Percentiles rank a stretch among this genome's conserved stretches.
Conservation (phyloP, 495 filamentous ascomycete genomes). For the Xylaria palmicola region DNA sequence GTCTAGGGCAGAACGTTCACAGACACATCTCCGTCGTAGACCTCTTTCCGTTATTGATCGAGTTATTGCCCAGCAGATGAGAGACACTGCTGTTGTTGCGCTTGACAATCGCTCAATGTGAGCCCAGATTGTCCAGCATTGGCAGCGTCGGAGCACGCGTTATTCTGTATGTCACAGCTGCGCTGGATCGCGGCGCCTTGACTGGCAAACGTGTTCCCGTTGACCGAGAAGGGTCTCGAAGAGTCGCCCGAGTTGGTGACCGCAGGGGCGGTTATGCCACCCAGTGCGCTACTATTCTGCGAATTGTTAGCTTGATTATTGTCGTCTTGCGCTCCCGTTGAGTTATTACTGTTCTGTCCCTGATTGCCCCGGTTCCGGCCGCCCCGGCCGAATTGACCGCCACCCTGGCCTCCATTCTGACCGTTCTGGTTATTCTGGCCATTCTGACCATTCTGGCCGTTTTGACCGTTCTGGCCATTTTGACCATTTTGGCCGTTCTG, state of each 20-base stretch:
- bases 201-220: slow-evolving; percentile 51
- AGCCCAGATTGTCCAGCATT: slow-evolving; percentile 32
- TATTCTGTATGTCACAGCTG: slow-evolving; percentile 49
- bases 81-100: slow-evolving; percentile 32
- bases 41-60: background rate
- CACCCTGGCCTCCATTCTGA: slow-evolving; percentile 6
- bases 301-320: slow-evolving; percentile 24
- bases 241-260: slow-evolving; percentile 41
- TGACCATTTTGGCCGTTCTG: slow-evolving; percentile 12
- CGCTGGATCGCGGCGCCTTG: slow-evolving; percentile 41
- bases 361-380: slow-evolving; percentile 9
- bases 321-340: background rate
- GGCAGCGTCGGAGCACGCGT: slow-evolving; percentile 48
- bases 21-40: background rate
- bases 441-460: slow-evolving; percentile 11
- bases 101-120: slow-evolving; percentile 43
- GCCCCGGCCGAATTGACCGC: slow-evolving; percentile 10
- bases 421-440: slow-evolving; percentile 15
- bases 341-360: slow-evolving; percentile 6
- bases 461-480: slow-evolving; percentile 14
- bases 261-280: slow-evolving; percentile 34
- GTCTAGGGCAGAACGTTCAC: background rate
- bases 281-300: slow-evolving; percentile 25
- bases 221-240: slow-evolving; percentile 49
- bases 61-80: background rate